A percentile compares a stretch with the other conserved stretches of the same genome.
These are phyloP conservation scores for Cylindrotheca closterium DNA, from an alignment of 108 stramenopile genomes.

Conservation along the genomic window DNA sequence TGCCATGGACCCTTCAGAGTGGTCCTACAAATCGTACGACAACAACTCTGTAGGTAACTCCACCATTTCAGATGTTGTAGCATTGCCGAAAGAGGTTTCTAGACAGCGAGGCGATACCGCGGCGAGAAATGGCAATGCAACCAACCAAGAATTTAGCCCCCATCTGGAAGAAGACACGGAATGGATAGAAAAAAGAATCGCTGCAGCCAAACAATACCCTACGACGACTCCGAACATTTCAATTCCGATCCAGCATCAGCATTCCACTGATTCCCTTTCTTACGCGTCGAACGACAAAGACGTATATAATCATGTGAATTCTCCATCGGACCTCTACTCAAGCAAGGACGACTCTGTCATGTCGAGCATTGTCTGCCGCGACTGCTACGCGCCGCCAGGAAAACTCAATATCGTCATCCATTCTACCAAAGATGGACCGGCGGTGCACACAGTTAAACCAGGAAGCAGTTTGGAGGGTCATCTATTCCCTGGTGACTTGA, in stretches of 20 bases:
- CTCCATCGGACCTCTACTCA: neutral
- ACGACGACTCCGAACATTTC: neutral
- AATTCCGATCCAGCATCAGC: neutral
- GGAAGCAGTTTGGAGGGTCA: conserved; percentile 70
- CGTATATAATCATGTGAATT: conserved; percentile 14
- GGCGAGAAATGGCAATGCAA: neutral
- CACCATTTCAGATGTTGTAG: conserved; percentile 27
- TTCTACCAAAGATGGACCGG: conserved; percentile 85
- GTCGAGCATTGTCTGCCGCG: conserved; percentile 69
- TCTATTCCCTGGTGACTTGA: conserved; percentile 74
- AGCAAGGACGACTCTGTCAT: conserved; percentile 23
- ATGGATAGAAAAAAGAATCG: conserved; percentile 80
- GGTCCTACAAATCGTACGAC: conserved; percentile 38
- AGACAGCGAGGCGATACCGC: neutral
- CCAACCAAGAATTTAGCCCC: conserved; percentile 15
- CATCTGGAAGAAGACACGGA: conserved; percentile 68
- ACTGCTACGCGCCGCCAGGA: conserved; percentile 75
- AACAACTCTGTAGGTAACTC: conserved; percentile 29
- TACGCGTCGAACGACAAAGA: conserved; percentile 53
- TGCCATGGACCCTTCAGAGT: conserved; percentile 46
- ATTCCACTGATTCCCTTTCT: conserved; percentile 54
- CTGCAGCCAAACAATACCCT: conserved; percentile 34
- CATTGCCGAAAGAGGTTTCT: conserved; percentile 3
- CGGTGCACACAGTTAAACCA: conserved; percentile 63
- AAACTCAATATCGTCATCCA: conserved; percentile 72